A percentile compares a stretch with the other conserved stretches of the same genome.
Conservation (phyloP, 345 rosid species). For the Brassica carinata region DNA sequence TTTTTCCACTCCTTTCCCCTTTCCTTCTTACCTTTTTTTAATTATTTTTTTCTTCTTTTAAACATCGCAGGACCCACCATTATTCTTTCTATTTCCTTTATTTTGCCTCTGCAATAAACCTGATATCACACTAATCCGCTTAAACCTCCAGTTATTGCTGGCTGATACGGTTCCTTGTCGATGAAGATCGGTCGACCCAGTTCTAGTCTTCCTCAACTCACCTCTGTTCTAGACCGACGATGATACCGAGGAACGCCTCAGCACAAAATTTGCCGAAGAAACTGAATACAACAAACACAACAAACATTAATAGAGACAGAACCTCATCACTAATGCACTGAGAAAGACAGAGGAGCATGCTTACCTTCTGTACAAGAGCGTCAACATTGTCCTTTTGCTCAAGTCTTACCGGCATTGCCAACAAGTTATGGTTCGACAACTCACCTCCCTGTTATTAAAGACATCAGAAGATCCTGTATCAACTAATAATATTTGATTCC, state of each 20-base stretch:
- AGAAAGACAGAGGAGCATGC: slow-evolving; percentile 4
- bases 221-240: slow-evolving; percentile 50
- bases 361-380: slow-evolving; percentile 74
- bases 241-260: too few species aligned
- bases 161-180: slow-evolving; percentile 8
- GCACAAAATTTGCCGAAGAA: too few species aligned
- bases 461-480: too few species aligned
- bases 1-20: too few species aligned
- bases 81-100: too few species aligned
- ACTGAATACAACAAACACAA: too few species aligned
- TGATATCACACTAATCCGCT: slow-evolving; percentile 25
- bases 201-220: slow-evolving; percentile 53
- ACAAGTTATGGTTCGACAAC: slow-evolving; percentile 33
- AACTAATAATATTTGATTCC: too few species aligned
- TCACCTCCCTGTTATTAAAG: too few species aligned
- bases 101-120: slow-evolving; percentile 23
- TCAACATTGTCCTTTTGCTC: slow-evolving; percentile 80
- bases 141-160: slow-evolving; percentile 27
- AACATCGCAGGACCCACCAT: too few species aligned
- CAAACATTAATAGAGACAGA: too few species aligned
- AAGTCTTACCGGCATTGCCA: slow-evolving; percentile 93
- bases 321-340: not conserved
- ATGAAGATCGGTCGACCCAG: slow-evolving; percentile 69
- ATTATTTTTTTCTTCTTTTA: too few species aligned
- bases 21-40: too few species aligned